A percentile compares a stretch with the other conserved stretches of the same genome.
Evolutionary conservation across 2,329 filamentous ascomycete species (phyloP).

Genomic region (Talaromyces piceae): DNA sequence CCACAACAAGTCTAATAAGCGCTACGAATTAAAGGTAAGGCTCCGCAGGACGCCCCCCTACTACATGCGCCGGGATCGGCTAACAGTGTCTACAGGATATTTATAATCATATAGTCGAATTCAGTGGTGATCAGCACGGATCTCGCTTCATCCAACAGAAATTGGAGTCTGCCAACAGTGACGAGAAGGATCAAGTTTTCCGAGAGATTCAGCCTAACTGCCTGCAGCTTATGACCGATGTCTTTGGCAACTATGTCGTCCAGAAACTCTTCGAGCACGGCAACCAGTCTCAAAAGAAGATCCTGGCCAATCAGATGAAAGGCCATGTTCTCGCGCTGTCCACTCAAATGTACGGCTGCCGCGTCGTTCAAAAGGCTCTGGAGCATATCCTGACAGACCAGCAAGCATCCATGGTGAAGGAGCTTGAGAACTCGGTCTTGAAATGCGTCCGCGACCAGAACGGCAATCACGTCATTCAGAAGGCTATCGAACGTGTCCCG

Average conservation of each 20-base stretch:
- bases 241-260: conserved; percentile 97
- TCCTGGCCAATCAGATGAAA: conserved; percentile 78
- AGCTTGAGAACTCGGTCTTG: conserved; percentile 69
- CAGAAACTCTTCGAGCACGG: conserved; percentile 97
- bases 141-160: conserved; percentile 94
- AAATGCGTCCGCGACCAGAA: conserved; percentile 79
- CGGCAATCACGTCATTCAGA: conserved; percentile 95
- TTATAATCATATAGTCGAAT: conserved; percentile 80
- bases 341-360: conserved; percentile 83
- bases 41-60: too few species aligned
- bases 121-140: conserved; percentile 90
- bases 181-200: conserved; percentile 90
- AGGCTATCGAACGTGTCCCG: conserved; percentile 76
- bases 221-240: conserved; percentile 85
- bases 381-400: conserved; percentile 90
- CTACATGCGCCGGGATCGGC: not conserved
- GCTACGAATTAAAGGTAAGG: conserved; percentile 70
- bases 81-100: conserved; percentile 57
- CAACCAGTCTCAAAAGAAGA: conserved; percentile 85
- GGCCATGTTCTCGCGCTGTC: conserved; percentile 74
- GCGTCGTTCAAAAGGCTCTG: conserved; percentile 93
- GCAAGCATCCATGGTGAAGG: conserved; percentile 73
- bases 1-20: conserved; percentile 63
- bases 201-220: conserved; percentile 77
- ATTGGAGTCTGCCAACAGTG: conserved; percentile 84